phyloP scores from a whole-genome alignment of 768 basidiomycete genomes.

The Lactarius indigo region DNA sequence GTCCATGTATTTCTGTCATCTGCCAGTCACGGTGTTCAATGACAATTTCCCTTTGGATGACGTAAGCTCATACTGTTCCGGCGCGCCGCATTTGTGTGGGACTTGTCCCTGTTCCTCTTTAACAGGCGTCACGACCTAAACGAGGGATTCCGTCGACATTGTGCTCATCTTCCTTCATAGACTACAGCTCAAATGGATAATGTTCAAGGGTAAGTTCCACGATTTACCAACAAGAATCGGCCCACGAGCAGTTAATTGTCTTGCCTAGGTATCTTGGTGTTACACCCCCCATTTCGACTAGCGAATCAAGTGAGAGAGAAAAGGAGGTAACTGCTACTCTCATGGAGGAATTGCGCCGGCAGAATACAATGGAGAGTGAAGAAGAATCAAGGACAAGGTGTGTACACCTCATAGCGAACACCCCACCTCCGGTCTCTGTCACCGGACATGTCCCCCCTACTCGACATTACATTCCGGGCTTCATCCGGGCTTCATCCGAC shows the following conservation, averaged over 20 bases:
- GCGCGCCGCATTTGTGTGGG: not conserved
- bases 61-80: constrained; percentile 5
- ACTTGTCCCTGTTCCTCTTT: not conserved
- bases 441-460: not conserved
- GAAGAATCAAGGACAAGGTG: constrained; percentile 87
- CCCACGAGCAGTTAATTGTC: not conserved
- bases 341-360: constrained; percentile 84
- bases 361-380: constrained; percentile 87
- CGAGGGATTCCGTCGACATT: not conserved
- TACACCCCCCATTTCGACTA: constrained; percentile 78
- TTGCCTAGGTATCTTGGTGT: constrained; percentile 67
- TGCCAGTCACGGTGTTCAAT: not conserved
- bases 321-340: constrained; percentile 79
- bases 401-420: not conserved
- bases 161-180: not conserved
- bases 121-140: not conserved
- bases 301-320: constrained; percentile 72
- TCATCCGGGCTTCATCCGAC: not conserved
- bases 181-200: constrained; percentile 17
- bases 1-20: not conserved
- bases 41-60: constrained; percentile 2
- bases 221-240: not conserved
- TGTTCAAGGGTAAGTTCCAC: constrained; percentile 13
- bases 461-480: not conserved
- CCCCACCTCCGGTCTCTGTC: constrained; percentile 1